A percentile compares a stretch with the other conserved stretches of the same genome.
Conservation (phyloP, 345 rosid species). For the Schrenkiella parvula region DNA sequence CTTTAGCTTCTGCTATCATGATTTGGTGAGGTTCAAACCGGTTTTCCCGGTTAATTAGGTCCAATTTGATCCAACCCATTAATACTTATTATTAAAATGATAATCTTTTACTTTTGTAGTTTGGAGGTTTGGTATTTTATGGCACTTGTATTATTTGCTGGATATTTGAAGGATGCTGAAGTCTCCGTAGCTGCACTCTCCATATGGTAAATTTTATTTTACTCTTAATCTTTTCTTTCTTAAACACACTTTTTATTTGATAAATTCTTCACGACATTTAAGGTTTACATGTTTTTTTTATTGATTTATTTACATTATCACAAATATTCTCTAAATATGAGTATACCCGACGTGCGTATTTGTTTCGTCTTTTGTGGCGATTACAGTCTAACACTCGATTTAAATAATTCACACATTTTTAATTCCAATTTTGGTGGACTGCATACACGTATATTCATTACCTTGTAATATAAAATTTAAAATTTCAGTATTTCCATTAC, state of each 20-base stretch:
- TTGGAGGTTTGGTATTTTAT: conserved; percentile 78
- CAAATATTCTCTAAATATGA: not conserved
- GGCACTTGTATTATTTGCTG: conserved; percentile 66
- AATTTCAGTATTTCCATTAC: not conserved
- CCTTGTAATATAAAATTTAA: not conserved
- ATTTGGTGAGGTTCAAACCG: conserved; percentile 52
- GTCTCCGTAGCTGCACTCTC: conserved; percentile 76
- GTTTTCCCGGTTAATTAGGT: not conserved
- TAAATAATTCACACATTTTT: not conserved
- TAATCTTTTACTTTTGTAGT: conserved; percentile 30
- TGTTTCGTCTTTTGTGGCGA: not conserved
- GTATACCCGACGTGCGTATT: conserved; percentile 7
- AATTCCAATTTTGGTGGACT: not conserved
- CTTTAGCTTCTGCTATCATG: conserved; percentile 89
- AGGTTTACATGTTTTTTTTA: not conserved
- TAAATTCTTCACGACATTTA: not conserved
- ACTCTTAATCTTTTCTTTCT: not conserved
- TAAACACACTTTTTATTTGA: not conserved
- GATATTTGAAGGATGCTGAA: conserved; percentile 49
- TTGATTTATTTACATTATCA: not conserved
- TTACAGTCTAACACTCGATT: not conserved
- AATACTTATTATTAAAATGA: not conserved
- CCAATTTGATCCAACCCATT: not conserved
- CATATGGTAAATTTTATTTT: conserved; percentile 45
- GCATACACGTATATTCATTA: not conserved